Conservation (phyloP, 805 yeast species). For the Scheffersomyces ergatensis region DNA sequence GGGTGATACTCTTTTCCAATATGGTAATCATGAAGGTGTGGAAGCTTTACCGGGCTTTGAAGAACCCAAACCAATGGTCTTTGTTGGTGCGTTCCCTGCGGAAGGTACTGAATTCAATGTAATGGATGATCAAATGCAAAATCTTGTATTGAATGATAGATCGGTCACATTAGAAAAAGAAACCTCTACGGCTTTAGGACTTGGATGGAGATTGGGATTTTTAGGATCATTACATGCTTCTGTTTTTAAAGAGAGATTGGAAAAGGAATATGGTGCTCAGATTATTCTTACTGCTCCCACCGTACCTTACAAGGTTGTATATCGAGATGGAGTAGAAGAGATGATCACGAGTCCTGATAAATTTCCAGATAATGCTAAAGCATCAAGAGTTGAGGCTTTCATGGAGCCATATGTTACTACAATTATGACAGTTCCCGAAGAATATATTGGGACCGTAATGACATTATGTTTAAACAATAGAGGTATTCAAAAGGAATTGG, state of each 20-base stretch:
- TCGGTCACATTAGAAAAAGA: slow-evolving; percentile 88
- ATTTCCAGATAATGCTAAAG: slow-evolving; percentile 65
- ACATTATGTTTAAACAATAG: slow-evolving; percentile 80
- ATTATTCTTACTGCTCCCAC: slow-evolving; percentile 93
- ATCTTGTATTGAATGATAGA: slow-evolving; percentile 86
- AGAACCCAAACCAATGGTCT: slow-evolving; percentile 97
- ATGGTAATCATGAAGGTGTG: slow-evolving; percentile 51
- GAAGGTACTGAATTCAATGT: slow-evolving; percentile 88
- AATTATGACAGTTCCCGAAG: slow-evolving; percentile 85
- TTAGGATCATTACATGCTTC: slow-evolving; percentile 93
- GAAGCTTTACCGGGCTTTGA: slow-evolving; percentile 92
- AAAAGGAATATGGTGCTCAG: slow-evolving; percentile 91
- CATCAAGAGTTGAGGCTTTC: slow-evolving; percentile 46
- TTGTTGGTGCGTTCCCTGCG: slow-evolving; percentile 96
- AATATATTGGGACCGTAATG: slow-evolving; percentile 84
- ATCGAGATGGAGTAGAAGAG: slow-evolving; percentile 59
- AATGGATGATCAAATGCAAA: slow-evolving; percentile 86
- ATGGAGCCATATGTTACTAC: slow-evolving; percentile 92
- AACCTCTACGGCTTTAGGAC: slow-evolving; percentile 91
- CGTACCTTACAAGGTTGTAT: slow-evolving; percentile 83
- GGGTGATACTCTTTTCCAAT: slow-evolving; percentile 83
- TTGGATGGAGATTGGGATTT: slow-evolving; percentile 97
- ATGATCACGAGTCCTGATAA: slow-evolving; percentile 88
- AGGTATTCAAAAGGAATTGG: slow-evolving; percentile 78
- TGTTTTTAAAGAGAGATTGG: slow-evolving; percentile 87